phyloP scores from a whole-genome alignment of 2,329 filamentous ascomycete genomes.

The Hymenoscyphus fructigenus region DNA sequence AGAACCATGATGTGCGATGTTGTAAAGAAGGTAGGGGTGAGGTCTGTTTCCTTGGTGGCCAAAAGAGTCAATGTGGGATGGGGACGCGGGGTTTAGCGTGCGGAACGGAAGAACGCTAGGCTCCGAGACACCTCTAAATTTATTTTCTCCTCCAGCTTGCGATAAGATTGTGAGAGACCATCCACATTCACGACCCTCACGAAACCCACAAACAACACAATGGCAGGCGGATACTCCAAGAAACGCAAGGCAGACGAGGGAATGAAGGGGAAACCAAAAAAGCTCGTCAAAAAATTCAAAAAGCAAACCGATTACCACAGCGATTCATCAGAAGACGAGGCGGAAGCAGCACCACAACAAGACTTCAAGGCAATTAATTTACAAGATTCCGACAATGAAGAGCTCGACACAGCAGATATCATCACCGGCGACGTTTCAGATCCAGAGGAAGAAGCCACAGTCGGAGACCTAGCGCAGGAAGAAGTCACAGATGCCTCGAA shows the following conservation, averaged over 20 bases:
- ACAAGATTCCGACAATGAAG: constrained; percentile 41
- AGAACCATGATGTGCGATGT: constrained; percentile 72
- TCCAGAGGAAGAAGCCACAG: constrained; percentile 26
- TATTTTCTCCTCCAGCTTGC: neutral
- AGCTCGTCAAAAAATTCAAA: constrained; percentile 57
- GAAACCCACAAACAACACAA: constrained; percentile 21
- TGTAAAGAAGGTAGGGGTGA: neutral
- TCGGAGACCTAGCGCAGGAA: constrained; percentile 25
- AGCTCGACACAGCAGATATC: constrained; percentile 30
- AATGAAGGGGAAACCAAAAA: constrained; percentile 48
- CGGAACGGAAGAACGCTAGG: neutral
- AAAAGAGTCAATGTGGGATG: constrained; percentile 18
- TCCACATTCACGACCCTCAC: neutral
- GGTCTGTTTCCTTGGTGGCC: neutral
- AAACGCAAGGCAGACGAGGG: constrained; percentile 62
- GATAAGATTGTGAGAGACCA: neutral
- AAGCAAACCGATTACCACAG: constrained; percentile 65
- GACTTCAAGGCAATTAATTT: constrained; percentile 52
- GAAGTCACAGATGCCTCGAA: constrained; percentile 40
- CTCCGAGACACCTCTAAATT: neutral
- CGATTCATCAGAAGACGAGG: constrained; percentile 47
- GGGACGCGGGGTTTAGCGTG: constrained; percentile 10
- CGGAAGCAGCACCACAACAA: constrained; percentile 35
- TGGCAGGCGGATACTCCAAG: constrained; percentile 40
- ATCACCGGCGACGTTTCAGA: constrained; percentile 29